Evolutionary conservation across 2,329 filamentous ascomycete genomes (phyloP).

Genomic region (Alternaria hordeiaustralica): DNA sequence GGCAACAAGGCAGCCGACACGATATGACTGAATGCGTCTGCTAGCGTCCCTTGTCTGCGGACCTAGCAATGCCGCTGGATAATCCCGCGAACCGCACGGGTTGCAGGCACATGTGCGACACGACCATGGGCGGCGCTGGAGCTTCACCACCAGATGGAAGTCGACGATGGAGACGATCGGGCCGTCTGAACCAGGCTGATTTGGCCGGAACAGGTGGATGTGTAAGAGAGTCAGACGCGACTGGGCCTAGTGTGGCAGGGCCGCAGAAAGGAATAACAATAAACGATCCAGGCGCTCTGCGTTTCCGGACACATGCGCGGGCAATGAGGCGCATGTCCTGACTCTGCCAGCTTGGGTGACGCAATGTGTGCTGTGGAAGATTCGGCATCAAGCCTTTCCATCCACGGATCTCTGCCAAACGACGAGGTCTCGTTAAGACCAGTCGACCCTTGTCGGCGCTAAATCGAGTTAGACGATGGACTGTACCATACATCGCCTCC

Average conservation of each 20-base stretch:
- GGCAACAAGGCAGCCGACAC: conserved; percentile 15
- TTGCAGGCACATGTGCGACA: conserved; percentile 16
- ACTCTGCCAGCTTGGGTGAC: conserved; percentile 7
- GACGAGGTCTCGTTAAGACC: conserved; percentile 22
- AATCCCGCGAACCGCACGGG: conserved; percentile 19
- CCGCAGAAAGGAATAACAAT: conserved; percentile 6
- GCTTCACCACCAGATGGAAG: background rate
- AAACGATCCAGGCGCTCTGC: conserved; percentile 5
- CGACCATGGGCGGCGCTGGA: conserved; percentile 6
- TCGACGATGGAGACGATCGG: conserved; percentile 14
- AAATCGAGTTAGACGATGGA: conserved; percentile 21
- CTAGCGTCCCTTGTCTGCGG: conserved; percentile 18
- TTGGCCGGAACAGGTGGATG: conserved; percentile 25
- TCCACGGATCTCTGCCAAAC: conserved; percentile 13
- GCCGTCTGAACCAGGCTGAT: conserved; percentile 32
- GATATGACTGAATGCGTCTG: conserved; percentile 22
- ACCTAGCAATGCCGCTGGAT: conserved; percentile 17
- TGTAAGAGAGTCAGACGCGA: conserved; percentile 22
- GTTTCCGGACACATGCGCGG: background rate
- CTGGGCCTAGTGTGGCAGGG: conserved; percentile 15
- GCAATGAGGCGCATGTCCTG: background rate
- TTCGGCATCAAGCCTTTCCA: conserved; percentile 11
- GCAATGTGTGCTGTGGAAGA: conserved; percentile 15
- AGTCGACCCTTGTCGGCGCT: conserved; percentile 14
- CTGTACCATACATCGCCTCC: conserved; percentile 31